Percentiles rank a stretch among this genome's conserved stretches.
These are phyloP conservation scores for Saksenaea oblongispora DNA, from an alignment of 371 early-diverging fungal species.

Conservation along the genomic window DNA sequence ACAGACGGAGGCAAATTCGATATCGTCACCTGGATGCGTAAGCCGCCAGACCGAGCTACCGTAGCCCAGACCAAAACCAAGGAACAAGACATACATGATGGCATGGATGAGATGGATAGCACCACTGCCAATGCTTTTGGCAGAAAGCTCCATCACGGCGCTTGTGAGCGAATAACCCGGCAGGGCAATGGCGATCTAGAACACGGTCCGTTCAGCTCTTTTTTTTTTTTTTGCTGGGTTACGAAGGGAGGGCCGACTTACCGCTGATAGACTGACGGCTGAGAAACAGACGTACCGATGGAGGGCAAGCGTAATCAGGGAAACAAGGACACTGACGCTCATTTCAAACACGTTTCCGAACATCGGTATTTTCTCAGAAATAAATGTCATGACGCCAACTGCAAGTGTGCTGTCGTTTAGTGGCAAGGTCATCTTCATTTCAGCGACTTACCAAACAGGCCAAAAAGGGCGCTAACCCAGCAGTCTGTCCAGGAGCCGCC, in stretches of 20 bases:
- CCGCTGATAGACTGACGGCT: constrained; percentile 60
- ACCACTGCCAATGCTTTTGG: constrained; percentile 81
- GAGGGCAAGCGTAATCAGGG: constrained; percentile 56
- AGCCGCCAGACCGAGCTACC: constrained; percentile 52
- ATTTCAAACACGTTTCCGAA: constrained; percentile 69
- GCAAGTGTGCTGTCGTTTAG: no score
- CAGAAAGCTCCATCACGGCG: constrained; percentile 77
- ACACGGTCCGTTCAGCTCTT: not conserved
- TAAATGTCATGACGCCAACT: constrained; percentile 59
- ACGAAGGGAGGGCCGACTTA: constrained; percentile 11
- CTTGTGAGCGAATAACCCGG: constrained; percentile 75
- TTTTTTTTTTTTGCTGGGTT: not conserved
- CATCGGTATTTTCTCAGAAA: constrained; percentile 63
- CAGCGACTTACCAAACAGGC: constrained; percentile 51
- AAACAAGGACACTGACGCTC: constrained; percentile 60
- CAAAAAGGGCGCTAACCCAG: constrained; percentile 63
- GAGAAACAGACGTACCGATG: constrained; percentile 53
- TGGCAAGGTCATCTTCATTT: no score
- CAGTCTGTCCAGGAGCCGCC: constrained; percentile 62
- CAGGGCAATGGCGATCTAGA: constrained; percentile 59
- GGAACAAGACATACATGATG: constrained; percentile 70
- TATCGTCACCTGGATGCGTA: constrained; percentile 16
- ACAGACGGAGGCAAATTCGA: constrained; percentile 20
- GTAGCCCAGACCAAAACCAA: constrained; percentile 75
- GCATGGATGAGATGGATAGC: constrained; percentile 75